Conservation (phyloP, 768 basidiomycete species). For the Suillus lakei region DNA sequence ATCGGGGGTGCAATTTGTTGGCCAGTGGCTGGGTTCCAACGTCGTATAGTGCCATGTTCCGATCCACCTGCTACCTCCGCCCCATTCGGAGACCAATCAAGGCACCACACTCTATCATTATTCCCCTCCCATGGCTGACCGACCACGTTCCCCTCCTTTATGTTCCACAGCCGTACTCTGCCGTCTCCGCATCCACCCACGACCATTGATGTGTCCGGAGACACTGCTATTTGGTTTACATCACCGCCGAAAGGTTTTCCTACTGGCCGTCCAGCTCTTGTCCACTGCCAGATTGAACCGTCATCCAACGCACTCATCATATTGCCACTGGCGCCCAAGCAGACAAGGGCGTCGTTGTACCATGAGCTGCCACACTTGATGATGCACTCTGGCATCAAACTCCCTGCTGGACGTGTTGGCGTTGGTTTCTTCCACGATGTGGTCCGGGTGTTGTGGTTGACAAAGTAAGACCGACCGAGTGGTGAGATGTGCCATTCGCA, state of each 20-base stretch:
- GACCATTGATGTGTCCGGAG: not conserved
- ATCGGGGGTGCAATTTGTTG: not conserved
- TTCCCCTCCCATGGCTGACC: not conserved
- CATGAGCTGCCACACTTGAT: not conserved
- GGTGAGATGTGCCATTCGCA: not conserved
- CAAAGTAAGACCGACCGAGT: not conserved
- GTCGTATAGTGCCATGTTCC: constrained; percentile 11
- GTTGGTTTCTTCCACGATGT: not conserved
- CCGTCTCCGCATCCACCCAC: not conserved
- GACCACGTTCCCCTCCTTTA: not conserved
- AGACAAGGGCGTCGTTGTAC: not conserved
- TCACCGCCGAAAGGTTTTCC: not conserved
- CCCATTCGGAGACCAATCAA: constrained; percentile 20
- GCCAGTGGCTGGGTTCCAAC: constrained; percentile 16
- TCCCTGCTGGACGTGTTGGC: not conserved
- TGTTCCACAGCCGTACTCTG: not conserved
- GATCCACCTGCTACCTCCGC: constrained; percentile 14
- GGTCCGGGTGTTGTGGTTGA: not conserved
- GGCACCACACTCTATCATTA: not conserved
- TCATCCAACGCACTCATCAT: not conserved
- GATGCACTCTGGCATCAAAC: not conserved
- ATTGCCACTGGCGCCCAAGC: not conserved
- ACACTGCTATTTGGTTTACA: not conserved
- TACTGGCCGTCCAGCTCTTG: not conserved
- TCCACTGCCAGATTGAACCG: not conserved